Evolutionary conservation across 192 early-diverging fungal genomes (phyloP), one percentile per base, ranked within the genome.

Genomic region (Blastocladiella britannica): DNA sequence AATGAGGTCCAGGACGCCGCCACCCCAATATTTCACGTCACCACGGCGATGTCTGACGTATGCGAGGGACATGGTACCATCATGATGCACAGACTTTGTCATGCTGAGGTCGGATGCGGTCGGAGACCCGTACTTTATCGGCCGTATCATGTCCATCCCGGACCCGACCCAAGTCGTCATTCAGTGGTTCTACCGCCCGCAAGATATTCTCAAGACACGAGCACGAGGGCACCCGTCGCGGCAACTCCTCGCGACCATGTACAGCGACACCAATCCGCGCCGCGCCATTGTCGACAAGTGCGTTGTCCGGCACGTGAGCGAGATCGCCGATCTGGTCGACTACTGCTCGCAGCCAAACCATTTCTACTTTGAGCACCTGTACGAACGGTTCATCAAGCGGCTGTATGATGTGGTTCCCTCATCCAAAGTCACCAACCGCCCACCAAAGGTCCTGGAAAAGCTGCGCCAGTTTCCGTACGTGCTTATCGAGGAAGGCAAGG

Each of bases 301-400:
- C 66, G 67, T 59, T 22, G 80, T 91, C 25, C 65, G 69, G 15
- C 91, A 93, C 58, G 65, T 70, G 7, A 57, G 77, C 54, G 73
- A 81, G 59, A 72, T 86, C 26, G 65, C 73, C 29, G 71, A 82
- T 30, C 55, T 88, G 56, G 82, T 84, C 1, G 29, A 62, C 3
- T 86, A 83, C 59, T 70, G 69, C 58, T 62, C 65, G 26, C 57
- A 67, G 26, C 74, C 82, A 0, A 83, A 91, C 63, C 73, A 78
- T 64, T 93, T 89, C 66, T 91, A 87, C 61, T 93, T 84, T 66
- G 67, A 78, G 52, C 87, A 89, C 62, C 72, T 93, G 20, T 93
- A 88, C 59, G 91, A 93, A 65, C 79, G 89, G 27, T 91, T 87
- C 70, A 92, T 83, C 25, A 80, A 83, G 29, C 82, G 88, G 7